Base-by-base conservation (phyloP, 257 asterid genomes). In the Nicotiana obtusifolia region DNA sequence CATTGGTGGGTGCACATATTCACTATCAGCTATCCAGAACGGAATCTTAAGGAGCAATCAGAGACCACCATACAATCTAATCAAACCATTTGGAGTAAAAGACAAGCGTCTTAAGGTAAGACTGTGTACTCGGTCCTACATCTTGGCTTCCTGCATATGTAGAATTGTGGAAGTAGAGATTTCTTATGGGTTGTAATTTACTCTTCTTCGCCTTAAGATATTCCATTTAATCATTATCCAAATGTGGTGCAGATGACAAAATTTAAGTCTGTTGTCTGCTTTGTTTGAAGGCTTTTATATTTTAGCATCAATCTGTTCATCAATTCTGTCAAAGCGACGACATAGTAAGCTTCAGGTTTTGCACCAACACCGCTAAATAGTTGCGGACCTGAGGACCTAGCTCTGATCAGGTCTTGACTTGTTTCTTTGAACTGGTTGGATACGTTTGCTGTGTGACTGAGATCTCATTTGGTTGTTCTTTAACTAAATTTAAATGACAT, bases 31-130 rank as follows among this genome's bases (percentile, higher is more conserved):
- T 53, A 91, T 95, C 49, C 88, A 92, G 44, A 95, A 92, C 76
- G 98, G 98, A 82, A 84, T 93, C 82, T 90, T 95, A 83, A 91
- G 98, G 91, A 94, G 92, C 82, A 95, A 95, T 85, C 97, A 93
- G 85, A 93, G 98, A 82, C 97, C 98, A 53, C 95, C 98, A 0
- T 95, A 95, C 90, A 93, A 90, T 86, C 95, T 90, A 68, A 86
- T 69, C 56, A 93, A 88, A 84, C 97, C 98, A 64, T 95, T 95
- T 83, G 94, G 93, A 60, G 88, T 57, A 44, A 86, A 88, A 68
- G 98, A 95, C 86, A 87, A 82, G 64, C 91, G 93, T 62, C 78
- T 89, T 81, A 89, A 87, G 95, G 98, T 92, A 57, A 82, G 86
- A 56, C 79, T 75, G 79, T 15, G 49, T 75, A 49, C 62, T 19